phyloP scores from a whole-genome alignment of 73 alveolate species.

The Paramecium pentaurelia region DNA sequence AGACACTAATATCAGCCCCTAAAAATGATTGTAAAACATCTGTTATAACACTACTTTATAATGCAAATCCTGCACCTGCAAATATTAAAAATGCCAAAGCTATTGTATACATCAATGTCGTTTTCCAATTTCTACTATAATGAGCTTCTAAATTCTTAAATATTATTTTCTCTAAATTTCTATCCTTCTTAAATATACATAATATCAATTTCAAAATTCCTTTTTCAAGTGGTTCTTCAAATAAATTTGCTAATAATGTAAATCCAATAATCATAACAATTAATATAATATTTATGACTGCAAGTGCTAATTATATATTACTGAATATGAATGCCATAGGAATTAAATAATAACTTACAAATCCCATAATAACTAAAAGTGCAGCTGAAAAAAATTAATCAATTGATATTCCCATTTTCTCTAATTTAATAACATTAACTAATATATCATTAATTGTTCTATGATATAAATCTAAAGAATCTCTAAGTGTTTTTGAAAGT shows the following conservation, averaged over 20 bases:
- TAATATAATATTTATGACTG: slow-evolving; percentile 81
- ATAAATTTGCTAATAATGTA: slow-evolving; percentile 73
- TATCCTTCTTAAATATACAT: slow-evolving; percentile 71
- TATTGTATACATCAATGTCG: slow-evolving; percentile 89
- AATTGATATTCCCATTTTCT: slow-evolving; percentile 91
- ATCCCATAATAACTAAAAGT: slow-evolving; percentile 81
- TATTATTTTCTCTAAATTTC: slow-evolving; percentile 76
- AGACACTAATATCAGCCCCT: slow-evolving; percentile 78
- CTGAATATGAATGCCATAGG: slow-evolving; percentile 86
- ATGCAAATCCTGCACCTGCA: slow-evolving; percentile 88
- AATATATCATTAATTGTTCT: slow-evolving; percentile 82
- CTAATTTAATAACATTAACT: slow-evolving; percentile 84
- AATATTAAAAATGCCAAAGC: slow-evolving; percentile 92
- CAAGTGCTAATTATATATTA: slow-evolving; percentile 80
- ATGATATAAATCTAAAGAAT: slow-evolving; percentile 84
- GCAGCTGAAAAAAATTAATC: slow-evolving; percentile 72
- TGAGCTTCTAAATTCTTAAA: slow-evolving; percentile 90
- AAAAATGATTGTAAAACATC: slow-evolving; percentile 63
- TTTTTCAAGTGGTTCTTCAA: slow-evolving; percentile 76
- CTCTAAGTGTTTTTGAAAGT: slow-evolving; percentile 85
- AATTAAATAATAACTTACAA: slow-evolving; percentile 89
- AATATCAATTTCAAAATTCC: slow-evolving; percentile 59
- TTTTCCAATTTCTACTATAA: slow-evolving; percentile 86
- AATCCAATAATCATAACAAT: slow-evolving; percentile 91
- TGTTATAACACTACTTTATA: slow-evolving; percentile 70